Base-by-base conservation (phyloP, 805 yeast species). In the Candida jianshihensis region DNA sequence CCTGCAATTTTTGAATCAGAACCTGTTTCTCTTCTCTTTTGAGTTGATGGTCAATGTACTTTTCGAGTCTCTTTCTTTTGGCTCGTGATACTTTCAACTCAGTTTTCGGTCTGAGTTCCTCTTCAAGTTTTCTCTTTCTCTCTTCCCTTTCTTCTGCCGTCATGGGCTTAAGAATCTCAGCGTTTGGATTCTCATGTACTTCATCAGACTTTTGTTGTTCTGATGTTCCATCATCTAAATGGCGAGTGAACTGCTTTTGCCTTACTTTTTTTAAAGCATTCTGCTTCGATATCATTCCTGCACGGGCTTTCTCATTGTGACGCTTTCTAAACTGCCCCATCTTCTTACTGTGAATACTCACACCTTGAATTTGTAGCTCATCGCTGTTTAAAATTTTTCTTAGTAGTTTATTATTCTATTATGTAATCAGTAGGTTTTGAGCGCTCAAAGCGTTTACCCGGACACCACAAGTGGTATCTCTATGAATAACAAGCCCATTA, bases 31-130 rank as follows among this genome's bases (percentile, higher is more conserved):
- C 97, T 56, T 90, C 95, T 53, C 94, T 67, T 51, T 81, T 82
- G 48, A 88, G 54, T 56, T 88, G 96, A 60, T 85, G 95, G 40
- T 88, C 95, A 26, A 90, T 87, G 58, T 87, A 90, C 59, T 90
- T 90, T 43, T 90, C 97, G 30, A 90, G 62, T 39, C 97, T 64
- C 63, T 83, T 76, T 73, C 67, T 69, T 64, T 90, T 82, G 33
- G 81, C 71, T 34, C 76, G 65, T 1, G 89, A 77, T 26, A 84
- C 59, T 52, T 87, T 87, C 12, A 78, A 53, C 40, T 85, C 90
- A 37, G 72, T 65, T 37, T 70, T 70, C 30, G 85, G 80, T 19
- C 68, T 58, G 38, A 82, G 64, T 7, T 78, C 58, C 19, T 75
- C 70, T 40, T 78, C 75, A 32, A 89, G 53, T 43, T 73, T 74